A percentile compares a stretch with the other conserved stretches of the same genome.
phyloP scores from a whole-genome alignment of 345 rosid species.

The Ceriops tagal region DNA sequence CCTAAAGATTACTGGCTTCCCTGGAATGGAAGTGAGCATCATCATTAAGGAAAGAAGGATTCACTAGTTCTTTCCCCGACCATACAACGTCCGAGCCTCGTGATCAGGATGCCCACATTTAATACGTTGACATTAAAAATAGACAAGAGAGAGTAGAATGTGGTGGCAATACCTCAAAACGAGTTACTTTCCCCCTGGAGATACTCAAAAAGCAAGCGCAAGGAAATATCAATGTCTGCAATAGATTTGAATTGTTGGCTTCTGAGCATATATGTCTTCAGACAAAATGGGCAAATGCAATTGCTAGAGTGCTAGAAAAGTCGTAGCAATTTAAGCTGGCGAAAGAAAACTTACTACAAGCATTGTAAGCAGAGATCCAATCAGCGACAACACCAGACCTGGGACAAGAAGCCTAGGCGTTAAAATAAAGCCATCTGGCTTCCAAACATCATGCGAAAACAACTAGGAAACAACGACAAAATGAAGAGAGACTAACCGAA shows the following conservation, averaged over 20 bases:
- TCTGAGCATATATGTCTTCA: background rate
- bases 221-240: conserved; percentile 90
- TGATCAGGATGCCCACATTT: too few species aligned
- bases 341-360: conserved; percentile 63
- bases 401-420: conserved; percentile 8
- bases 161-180: conserved; percentile 45
- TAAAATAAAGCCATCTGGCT: background rate
- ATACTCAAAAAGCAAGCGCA: conserved; percentile 89
- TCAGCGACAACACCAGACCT: conserved; percentile 84
- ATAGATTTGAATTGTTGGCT: background rate
- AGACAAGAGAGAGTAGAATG: background rate
- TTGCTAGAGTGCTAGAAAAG: background rate
- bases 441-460: background rate
- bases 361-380: conserved; percentile 88
- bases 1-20: too few species aligned
- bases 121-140: background rate
- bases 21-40: too few species aligned
- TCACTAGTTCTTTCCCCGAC: too few species aligned
- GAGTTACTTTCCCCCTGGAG: conserved; percentile 47
- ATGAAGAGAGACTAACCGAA: conserved; percentile 48
- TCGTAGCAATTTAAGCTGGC: too few species aligned
- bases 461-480: background rate
- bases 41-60: too few species aligned
- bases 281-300: background rate
- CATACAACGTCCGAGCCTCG: too few species aligned